Conservation (phyloP, 345 rosid genomes). For the Syzygium aromaticum region DNA sequence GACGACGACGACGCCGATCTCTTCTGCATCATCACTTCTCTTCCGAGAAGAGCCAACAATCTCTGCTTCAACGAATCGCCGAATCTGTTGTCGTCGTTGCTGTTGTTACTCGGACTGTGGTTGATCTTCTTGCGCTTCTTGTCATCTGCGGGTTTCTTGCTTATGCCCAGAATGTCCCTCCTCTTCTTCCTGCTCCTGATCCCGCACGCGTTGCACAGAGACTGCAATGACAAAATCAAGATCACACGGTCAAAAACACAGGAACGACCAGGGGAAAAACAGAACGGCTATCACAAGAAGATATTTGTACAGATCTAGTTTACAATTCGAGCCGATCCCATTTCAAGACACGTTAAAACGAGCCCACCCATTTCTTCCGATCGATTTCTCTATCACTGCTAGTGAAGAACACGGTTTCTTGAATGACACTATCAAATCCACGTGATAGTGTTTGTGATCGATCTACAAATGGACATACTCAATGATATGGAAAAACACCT, state of each 20-base stretch:
- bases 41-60: constrained; percentile 43
- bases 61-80: constrained; percentile 62
- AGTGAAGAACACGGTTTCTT: not conserved
- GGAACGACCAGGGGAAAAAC: not conserved
- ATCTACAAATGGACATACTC: not conserved
- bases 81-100: not conserved
- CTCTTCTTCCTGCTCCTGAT: constrained; percentile 91
- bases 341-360: not conserved
- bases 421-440: not conserved
- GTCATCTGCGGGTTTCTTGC: constrained; percentile 35
- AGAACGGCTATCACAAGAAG: not conserved
- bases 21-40: constrained; percentile 45
- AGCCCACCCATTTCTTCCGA: not conserved
- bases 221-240: constrained; percentile 30
- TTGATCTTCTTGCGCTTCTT: constrained; percentile 28
- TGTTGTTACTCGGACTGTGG: not conserved
- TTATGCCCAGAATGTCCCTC: constrained; percentile 37
- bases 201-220: constrained; percentile 95
- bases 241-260: not conserved
- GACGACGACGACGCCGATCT: constrained; percentile 16
- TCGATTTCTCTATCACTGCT: not conserved
- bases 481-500: not conserved
- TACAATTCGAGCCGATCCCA: not conserved
- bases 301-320: not conserved
- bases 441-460: not conserved